Conservation (phyloP, 805 yeast genomes). For the Suhomyces sp. region DNA sequence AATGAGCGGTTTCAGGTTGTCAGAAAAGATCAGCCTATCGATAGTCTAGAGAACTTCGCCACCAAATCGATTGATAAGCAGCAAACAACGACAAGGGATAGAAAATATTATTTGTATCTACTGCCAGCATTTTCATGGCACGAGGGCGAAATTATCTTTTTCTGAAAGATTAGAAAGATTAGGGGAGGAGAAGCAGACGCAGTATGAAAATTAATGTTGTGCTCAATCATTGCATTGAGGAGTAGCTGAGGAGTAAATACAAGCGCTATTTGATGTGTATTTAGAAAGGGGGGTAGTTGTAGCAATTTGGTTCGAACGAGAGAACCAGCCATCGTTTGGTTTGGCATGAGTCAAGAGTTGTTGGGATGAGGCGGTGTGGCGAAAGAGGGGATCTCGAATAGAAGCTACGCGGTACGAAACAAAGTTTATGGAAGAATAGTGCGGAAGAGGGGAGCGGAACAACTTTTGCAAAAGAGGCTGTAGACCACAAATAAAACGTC, state of each 20-base stretch:
- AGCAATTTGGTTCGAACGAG: neutral
- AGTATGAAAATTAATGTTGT: neutral
- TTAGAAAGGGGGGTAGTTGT: neutral
- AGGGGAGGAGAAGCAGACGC: neutral
- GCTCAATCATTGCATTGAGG: neutral
- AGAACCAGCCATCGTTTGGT: neutral
- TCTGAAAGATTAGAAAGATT: neutral
- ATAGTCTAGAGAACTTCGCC: neutral
- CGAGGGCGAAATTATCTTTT: neutral
- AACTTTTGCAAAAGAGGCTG: neutral
- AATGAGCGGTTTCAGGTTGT: neutral
- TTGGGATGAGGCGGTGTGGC: constrained; percentile 2
- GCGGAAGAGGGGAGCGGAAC: constrained; percentile 5
- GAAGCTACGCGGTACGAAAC: neutral
- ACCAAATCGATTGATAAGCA: neutral
- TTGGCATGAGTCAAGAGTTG: neutral
- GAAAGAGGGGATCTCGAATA: neutral
- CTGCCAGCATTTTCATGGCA: neutral
- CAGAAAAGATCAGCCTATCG: neutral
- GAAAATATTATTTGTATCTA: neutral
- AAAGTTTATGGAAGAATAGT: neutral
- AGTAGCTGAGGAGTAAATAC: neutral
- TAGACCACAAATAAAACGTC: neutral
- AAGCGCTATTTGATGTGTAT: neutral
- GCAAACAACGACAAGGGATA: neutral